Conservation (phyloP, 257 asterid genomes). For the Fraxinus americana region DNA sequence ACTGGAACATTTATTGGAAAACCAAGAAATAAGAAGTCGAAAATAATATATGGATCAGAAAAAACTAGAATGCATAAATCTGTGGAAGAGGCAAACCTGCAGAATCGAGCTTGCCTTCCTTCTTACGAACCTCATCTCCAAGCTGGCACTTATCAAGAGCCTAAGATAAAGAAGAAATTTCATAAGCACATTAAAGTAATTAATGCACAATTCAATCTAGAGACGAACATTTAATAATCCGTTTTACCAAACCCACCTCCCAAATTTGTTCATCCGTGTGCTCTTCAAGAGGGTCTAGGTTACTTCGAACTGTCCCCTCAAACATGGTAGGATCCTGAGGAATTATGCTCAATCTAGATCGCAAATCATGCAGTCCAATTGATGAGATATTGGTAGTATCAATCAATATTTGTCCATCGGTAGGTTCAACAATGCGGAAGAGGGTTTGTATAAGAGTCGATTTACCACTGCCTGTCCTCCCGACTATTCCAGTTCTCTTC, state of each 20-base stretch:
- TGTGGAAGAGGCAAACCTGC: slow-evolving; percentile 45
- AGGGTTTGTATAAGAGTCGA: slow-evolving; percentile 93
- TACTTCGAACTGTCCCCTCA: slow-evolving; percentile 79
- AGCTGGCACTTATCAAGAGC: slow-evolving; percentile 93
- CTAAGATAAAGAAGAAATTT: slow-evolving; percentile 33
- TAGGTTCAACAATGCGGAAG: slow-evolving; percentile 86
- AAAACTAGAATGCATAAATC: not conserved
- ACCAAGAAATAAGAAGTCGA: not conserved
- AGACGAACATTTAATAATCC: not conserved
- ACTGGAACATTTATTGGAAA: slow-evolving; percentile 39
- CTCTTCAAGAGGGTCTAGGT: slow-evolving; percentile 86
- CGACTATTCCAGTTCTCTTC: slow-evolving; percentile 84
- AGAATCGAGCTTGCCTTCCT: slow-evolving; percentile 76
- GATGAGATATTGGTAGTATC: slow-evolving; percentile 63
- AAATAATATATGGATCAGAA: not conserved
- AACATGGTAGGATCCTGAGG: slow-evolving; percentile 99
- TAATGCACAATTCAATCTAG: not conserved
- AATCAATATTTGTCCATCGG: slow-evolving; percentile 60
- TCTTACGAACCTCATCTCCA: slow-evolving; percentile 80
- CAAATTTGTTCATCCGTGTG: slow-evolving; percentile 69
- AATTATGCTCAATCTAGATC: slow-evolving; percentile 81
- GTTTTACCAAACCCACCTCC: slow-evolving; percentile 55
- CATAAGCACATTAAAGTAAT: not conserved
- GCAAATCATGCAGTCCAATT: slow-evolving; percentile 83
- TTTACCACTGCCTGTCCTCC: slow-evolving; percentile 97